Conservation (phyloP, 768 basidiomycete genomes). For the Suillus cothurnatus region DNA sequence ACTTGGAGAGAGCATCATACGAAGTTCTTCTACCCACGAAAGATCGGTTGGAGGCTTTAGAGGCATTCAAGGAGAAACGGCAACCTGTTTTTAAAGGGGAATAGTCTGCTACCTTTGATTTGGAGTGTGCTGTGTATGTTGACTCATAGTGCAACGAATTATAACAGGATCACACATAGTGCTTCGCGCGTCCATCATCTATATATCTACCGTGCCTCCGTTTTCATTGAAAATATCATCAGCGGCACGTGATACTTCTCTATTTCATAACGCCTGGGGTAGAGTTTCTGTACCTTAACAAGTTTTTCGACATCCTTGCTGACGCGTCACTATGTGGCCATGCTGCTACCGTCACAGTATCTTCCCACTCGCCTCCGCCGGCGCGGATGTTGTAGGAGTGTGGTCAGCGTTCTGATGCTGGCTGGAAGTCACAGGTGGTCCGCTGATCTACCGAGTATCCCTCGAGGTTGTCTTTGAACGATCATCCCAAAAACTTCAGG, state of each 20-base stretch:
- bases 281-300: not conserved
- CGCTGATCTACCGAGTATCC: not conserved
- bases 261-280: not conserved
- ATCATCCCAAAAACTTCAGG: not conserved
- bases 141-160: not conserved
- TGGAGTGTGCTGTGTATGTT: not conserved
- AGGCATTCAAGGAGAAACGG: constrained; percentile 86
- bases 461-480: not conserved
- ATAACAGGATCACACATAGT: not conserved
- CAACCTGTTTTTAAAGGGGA: constrained; percentile 80
- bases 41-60: constrained; percentile 82
- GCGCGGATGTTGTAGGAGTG: not conserved
- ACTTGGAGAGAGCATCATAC: constrained; percentile 87
- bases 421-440: not conserved
- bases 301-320: not conserved
- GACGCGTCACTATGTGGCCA: not conserved
- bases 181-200: not conserved
- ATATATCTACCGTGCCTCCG: not conserved
- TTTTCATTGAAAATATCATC: not conserved
- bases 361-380: not conserved
- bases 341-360: not conserved
- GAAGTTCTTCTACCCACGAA: constrained; percentile 72
- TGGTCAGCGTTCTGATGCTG: not conserved
- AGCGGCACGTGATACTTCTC: not conserved
- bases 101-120: constrained; percentile 34